These are phyloP conservation scores for Leccinum obscurum DNA, from an alignment of 768 basidiomycete genomes.

Conservation along the genomic window DNA sequence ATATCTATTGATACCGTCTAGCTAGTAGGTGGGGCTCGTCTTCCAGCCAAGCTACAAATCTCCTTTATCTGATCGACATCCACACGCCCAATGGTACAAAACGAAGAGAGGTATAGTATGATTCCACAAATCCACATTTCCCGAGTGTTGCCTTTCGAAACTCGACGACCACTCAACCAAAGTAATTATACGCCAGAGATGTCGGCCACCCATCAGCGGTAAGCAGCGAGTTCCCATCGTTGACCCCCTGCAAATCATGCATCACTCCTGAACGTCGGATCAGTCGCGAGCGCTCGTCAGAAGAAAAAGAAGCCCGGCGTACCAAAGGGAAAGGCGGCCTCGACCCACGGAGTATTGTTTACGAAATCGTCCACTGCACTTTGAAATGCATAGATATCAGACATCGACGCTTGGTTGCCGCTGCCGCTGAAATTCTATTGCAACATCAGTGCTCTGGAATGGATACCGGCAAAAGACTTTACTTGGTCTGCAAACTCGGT, in stretches of 20 bases:
- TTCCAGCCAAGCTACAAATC: neutral
- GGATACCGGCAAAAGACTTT: neutral
- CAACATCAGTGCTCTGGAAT: neutral
- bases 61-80: too few species aligned
- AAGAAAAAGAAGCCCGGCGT: slow-evolving; percentile 21
- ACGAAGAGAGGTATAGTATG: neutral
- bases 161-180: slow-evolving; percentile 31
- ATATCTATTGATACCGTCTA: neutral
- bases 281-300: neutral
- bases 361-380: slow-evolving; percentile 43
- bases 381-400: slow-evolving; percentile 53
- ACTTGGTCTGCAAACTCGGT: slow-evolving; percentile 78
- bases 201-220: slow-evolving; percentile 46
- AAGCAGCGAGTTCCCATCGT: slow-evolving; percentile 55
- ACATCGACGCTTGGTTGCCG: slow-evolving; percentile 39
- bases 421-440: slow-evolving; percentile 53
- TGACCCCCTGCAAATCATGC: slow-evolving; percentile 56
- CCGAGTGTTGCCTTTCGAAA: neutral
- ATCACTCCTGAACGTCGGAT: slow-evolving; percentile 45
- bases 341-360: slow-evolving; percentile 40
- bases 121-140: neutral
- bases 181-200: slow-evolving; percentile 53
- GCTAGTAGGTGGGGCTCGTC: neutral
- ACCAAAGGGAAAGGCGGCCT: slow-evolving; percentile 64
- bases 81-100: slow-evolving; percentile 9